Base-by-base conservation (phyloP, 192 early-diverging fungal species). In the Coemansia sp. region DNA sequence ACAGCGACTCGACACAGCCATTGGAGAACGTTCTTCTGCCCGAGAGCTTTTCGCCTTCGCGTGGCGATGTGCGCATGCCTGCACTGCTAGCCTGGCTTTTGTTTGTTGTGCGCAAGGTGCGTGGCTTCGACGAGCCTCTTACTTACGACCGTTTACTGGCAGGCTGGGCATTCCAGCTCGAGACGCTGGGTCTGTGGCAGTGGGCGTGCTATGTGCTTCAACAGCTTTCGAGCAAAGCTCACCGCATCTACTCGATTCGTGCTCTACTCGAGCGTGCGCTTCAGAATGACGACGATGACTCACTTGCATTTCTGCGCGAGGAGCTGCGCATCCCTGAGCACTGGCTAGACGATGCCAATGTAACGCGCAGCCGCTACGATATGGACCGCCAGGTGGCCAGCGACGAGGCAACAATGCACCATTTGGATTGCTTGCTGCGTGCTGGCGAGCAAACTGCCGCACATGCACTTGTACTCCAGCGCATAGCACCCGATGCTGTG, bases 161-260 rank as follows among this genome's bases (percentile, higher is more conserved):
- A 0, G 71, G 86, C 24, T 87, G 95, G 60, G 85, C 90, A 6
- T 75, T 68, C 18, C 88, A 94, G 75, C 75, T 98, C 15, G 92
- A 95, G 81, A 52, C 60, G 0, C 48, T 92, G 35, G 94, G 93
- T 0, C 71, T 93, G 26, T 95, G 92, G 91, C 73, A 93, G 39
- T 96, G 93, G 94, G 88, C 93, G 4, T 74, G 90, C 41, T 96
- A 87, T 84, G 89, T 94, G 24, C 78, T 86, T 6, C 67, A 92
- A 57, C 92, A 91, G 65, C 67, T 96, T 57, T 77, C 84, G 10
- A 71, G 80, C 35, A 51, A 62, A 0, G 16, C 43, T 4, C 75
- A 77, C n/a, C 77, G 86, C 7, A 85, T 82, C 23, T 41, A 66
- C 14, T 72, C 85, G 0, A 84, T 93, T 30, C 83, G 79, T 5